Percentiles rank a stretch among this genome's conserved stretches.
Conservation (phyloP, 371 early-diverging fungal species). For the Mucor indicus region DNA sequence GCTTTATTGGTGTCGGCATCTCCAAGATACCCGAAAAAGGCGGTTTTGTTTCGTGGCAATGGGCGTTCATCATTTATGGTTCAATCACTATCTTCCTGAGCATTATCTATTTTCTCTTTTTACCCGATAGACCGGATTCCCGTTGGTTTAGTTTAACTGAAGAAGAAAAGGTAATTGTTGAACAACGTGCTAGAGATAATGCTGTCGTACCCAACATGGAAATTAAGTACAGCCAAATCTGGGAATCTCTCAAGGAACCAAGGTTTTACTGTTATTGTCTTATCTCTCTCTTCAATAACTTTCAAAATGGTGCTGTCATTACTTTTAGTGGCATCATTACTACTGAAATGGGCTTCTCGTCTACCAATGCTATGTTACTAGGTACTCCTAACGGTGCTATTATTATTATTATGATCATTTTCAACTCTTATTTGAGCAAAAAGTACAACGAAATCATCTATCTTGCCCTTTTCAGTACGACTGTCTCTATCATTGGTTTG, state of each 20-base stretch:
- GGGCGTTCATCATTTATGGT: too few relatives aligned
- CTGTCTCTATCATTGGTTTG: slow-evolving; percentile 5
- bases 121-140: too few relatives aligned
- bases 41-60: too few relatives aligned
- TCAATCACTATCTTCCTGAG: too few relatives aligned
- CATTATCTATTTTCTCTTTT: too few relatives aligned
- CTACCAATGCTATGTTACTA: slow-evolving; percentile 6
- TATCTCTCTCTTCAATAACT: slow-evolving; percentile 8
- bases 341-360: slow-evolving; percentile 7
- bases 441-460: slow-evolving; percentile 8
- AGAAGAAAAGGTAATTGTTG: too few relatives aligned
- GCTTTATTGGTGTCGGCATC: too few relatives aligned
- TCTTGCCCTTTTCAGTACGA: background rate
- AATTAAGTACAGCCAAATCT: slow-evolving; percentile 9
- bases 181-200: too few relatives aligned
- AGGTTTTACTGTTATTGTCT: slow-evolving; percentile 19
- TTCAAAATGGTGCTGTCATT: slow-evolving; percentile 23
- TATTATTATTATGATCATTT: background rate
- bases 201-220: slow-evolving; percentile 5
- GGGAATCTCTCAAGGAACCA: slow-evolving; percentile 14
- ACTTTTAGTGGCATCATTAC: slow-evolving; percentile 15
- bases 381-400: slow-evolving; percentile 8
- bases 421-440: slow-evolving; percentile 4
- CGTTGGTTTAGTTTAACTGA: too few relatives aligned
- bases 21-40: too few relatives aligned